Conservation (phyloP, 306 rosid species). For the Cucumis cinereus region DNA sequence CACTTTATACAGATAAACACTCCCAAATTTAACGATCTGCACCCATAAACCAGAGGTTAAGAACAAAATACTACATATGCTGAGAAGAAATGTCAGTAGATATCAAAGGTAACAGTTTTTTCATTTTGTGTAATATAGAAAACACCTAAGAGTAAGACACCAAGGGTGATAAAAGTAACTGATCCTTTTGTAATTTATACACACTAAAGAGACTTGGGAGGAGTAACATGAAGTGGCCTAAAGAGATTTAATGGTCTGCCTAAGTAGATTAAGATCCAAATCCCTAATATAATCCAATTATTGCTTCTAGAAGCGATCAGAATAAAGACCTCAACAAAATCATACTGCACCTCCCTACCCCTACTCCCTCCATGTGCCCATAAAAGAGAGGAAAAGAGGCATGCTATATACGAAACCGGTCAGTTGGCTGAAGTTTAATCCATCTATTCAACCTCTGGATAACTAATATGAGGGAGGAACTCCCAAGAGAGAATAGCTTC, state of each 20-base stretch:
- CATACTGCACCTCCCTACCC: neutral
- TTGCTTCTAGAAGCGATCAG: neutral
- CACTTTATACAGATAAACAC: conserved; percentile 88
- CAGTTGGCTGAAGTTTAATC: neutral
- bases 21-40: conserved; percentile 75
- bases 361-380: neutral
- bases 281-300: neutral
- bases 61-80: neutral
- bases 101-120: neutral
- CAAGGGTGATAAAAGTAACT: neutral
- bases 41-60: conserved; percentile 13
- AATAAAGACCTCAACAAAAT: neutral
- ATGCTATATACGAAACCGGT: neutral
- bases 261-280: neutral
- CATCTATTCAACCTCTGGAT: neutral
- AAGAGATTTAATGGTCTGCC: neutral
- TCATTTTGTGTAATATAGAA: neutral
- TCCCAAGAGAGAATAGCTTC: neutral
- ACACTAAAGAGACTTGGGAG: neutral
- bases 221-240: neutral
- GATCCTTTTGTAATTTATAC: neutral
- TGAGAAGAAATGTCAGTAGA: neutral
- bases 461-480: neutral
- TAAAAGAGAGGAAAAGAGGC: neutral
- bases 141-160: neutral